Evolutionary conservation across 202 grass and related monocot species (phyloP).

Genomic region (Cymbopogon flexuosus): DNA sequence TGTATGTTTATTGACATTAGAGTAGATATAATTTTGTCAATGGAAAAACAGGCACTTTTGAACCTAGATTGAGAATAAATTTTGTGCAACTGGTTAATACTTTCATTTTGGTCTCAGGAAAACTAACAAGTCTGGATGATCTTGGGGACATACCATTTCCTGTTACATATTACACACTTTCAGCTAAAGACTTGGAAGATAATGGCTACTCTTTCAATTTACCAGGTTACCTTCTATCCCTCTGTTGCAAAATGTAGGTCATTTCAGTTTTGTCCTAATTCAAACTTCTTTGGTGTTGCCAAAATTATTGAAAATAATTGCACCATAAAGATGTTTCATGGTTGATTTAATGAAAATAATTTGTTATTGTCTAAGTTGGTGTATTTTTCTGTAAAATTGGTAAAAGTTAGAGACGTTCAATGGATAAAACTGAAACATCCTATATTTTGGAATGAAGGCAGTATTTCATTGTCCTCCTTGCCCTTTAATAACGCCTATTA

Average conservation of each 20-base stretch:
- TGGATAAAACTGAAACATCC: background rate
- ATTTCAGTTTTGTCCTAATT: background rate
- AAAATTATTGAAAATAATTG: background rate
- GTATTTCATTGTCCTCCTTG: background rate
- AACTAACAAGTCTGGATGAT: constrained; percentile 51
- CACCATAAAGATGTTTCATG: background rate
- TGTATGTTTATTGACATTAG: constrained; percentile 7
- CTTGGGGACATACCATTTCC: constrained; percentile 71
- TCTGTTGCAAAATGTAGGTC: background rate
- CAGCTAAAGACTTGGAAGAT: constrained; percentile 67
- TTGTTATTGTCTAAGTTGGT: background rate
- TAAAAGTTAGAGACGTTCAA: background rate
- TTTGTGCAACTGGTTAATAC: background rate
- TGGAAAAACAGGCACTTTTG: background rate
- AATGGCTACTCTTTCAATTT: constrained; percentile 68
- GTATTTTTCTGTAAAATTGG: background rate
- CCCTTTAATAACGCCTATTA: background rate
- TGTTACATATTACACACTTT: constrained; percentile 80
- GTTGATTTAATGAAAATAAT: background rate
- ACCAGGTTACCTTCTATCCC: constrained; percentile 45
- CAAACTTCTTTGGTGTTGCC: background rate
- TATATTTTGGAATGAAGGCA: background rate
- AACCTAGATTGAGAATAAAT: background rate
- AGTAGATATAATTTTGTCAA: background rate
- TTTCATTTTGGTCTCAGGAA: constrained; percentile 43